Evolutionary conservation across 495 filamentous ascomycete genomes (phyloP), one percentile per base, ranked within the genome.

Genomic region (Bryoglossum gracile): DNA sequence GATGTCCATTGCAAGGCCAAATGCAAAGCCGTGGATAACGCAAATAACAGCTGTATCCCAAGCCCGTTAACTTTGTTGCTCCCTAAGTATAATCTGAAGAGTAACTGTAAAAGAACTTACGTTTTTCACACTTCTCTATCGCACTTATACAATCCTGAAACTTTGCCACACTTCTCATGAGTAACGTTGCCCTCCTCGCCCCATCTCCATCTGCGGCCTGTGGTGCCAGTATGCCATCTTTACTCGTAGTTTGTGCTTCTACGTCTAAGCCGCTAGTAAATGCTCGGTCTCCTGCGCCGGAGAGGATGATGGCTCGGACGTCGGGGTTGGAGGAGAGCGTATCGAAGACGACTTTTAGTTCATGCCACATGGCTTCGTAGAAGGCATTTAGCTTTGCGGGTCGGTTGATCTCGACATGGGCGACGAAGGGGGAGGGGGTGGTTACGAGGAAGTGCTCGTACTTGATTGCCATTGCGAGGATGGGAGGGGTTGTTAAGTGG

Each of bases 401-500:
- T 6, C 92, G 80, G 71, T 94, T 90, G 70, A 94, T 95, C 64
- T 96, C 84, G 42, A 98, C 89, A 63, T 94, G 87, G 8, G 86
- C 87, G 32, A 96, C 87, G 68, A 80, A 80, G 46, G 82, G 70
- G 11, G 64, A 55, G 0, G 89, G 87, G 46, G 83, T 83, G 17
- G 76, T 75, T 53, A 96, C 70, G 46, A 80, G 79, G 76, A 92
- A 97, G 73, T 91, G 72, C 50, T 84, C 69, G 70, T 75, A 83
- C n/a, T n/a, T n/a, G 10, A 19, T 43, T 8, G 56, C 25, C 45
- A 49, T 49, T 46, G 41, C 18, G 25, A 26, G 6, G 5, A 17
- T 30, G 13, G 26, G 13, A 13, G 26, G 13, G 26, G 26, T 13
- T 30, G 26, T 30, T 30, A n/a, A n/a, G n/a, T n/a, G n/a, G n/a